These are phyloP conservation scores for Zoysia pacifica DNA, from an alignment of 176 grass and related monocot genomes.

Conservation along the genomic window DNA sequence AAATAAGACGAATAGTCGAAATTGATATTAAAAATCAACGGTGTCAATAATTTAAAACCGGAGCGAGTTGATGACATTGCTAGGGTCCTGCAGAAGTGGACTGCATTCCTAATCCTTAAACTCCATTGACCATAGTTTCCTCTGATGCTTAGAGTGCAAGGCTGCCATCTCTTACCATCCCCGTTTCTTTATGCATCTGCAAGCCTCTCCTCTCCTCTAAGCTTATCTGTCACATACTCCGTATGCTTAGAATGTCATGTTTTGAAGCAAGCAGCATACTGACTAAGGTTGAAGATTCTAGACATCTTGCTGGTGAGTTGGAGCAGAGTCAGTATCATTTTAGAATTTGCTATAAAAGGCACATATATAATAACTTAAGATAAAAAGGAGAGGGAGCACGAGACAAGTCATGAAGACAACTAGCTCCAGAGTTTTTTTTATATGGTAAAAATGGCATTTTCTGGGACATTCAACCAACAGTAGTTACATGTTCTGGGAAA, in stretches of 20 bases:
- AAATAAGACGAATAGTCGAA: too few relatives aligned
- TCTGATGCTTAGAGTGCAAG: constrained; percentile 51
- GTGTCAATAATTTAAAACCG: too few relatives aligned
- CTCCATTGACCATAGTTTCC: constrained; percentile 43
- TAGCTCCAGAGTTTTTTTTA: neutral
- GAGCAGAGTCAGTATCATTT: constrained; percentile 23
- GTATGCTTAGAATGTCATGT: constrained; percentile 32
- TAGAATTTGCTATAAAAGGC: constrained; percentile 1
- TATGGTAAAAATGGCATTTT: constrained; percentile 1
- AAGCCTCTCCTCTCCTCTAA: constrained; percentile 20
- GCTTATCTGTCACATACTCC: neutral
- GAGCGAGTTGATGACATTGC: constrained; percentile 13
- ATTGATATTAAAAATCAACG: too few relatives aligned
- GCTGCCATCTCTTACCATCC: constrained; percentile 28
- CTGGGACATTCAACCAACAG: constrained; percentile 31
- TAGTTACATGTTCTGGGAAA: constrained; percentile 38
- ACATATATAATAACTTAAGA: neutral
- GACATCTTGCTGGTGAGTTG: constrained; percentile 24
- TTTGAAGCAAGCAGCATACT: constrained; percentile 34
- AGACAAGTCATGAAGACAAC: constrained; percentile 27
- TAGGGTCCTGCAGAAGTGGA: constrained; percentile 52
- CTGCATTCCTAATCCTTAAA: constrained; percentile 64
- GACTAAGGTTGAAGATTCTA: constrained; percentile 26
- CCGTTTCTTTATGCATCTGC: constrained; percentile 39
- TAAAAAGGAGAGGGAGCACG: neutral